phyloP scores from a whole-genome alignment of 2,329 filamentous ascomycete species.

The Ophiostoma fasciatum region DNA sequence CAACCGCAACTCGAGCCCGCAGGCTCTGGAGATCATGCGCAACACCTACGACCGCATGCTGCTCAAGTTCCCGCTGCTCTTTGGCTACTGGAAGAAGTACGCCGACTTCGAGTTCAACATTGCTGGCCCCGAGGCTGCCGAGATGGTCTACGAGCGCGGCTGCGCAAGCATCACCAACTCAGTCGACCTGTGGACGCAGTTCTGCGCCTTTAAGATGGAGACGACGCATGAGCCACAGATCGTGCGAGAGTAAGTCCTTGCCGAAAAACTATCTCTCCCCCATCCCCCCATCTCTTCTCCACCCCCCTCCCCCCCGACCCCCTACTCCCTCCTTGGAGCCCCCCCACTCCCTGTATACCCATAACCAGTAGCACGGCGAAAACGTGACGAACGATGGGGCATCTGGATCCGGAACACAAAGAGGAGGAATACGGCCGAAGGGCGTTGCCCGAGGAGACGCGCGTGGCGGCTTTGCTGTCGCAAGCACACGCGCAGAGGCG shows the following conservation, averaged over 20 bases:
- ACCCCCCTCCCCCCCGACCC: background rate
- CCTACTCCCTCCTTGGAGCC: background rate
- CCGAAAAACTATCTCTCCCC: background rate
- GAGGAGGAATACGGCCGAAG: too few relatives aligned
- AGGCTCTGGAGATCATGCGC: slow-evolving; percentile 76
- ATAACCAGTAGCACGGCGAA: slow-evolving; percentile 20
- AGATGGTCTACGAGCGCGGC: slow-evolving; percentile 95
- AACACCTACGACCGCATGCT: slow-evolving; percentile 86
- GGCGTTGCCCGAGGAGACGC: background rate
- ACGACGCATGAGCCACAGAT: slow-evolving; percentile 88
- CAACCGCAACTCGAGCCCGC: slow-evolving; percentile 90
- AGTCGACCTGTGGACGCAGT: slow-evolving; percentile 93
- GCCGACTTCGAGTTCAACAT: slow-evolving; percentile 96
- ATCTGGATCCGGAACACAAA: too few relatives aligned
- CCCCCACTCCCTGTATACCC: slow-evolving; percentile 43
- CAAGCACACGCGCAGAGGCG: too few relatives aligned
- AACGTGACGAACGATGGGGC: too few relatives aligned
- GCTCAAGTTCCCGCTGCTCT: slow-evolving; percentile 85
- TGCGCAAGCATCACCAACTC: slow-evolving; percentile 86
- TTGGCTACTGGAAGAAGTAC: slow-evolving; percentile 99
- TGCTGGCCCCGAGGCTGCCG: slow-evolving; percentile 87
- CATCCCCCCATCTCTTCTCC: background rate
- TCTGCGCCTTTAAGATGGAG: slow-evolving; percentile 95
- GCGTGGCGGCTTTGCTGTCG: too few relatives aligned
- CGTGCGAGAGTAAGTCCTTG: slow-evolving; percentile 96